phyloP scores from a whole-genome alignment of 108 stramenopile species.

The Cyclotella kingstonii region DNA sequence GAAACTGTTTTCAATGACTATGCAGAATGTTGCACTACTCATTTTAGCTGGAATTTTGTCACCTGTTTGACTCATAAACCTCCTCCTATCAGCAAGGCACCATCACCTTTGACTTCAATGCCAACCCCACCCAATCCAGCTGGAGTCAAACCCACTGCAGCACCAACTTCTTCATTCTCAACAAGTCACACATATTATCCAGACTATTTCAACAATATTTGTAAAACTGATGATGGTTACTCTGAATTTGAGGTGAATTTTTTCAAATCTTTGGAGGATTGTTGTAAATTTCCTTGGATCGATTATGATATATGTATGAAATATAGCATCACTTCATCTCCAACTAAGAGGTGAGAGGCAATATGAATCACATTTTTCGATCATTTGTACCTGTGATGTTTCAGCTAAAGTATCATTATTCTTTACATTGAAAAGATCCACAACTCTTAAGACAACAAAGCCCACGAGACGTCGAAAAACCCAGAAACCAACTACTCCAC shows the following conservation, averaged over 20 bases:
- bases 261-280: conserved; percentile 23
- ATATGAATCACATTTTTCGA: too few relatives aligned
- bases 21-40: conserved; percentile 1
- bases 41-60: background rate
- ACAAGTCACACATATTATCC: conserved; percentile 9
- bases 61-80: background rate
- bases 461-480: background rate
- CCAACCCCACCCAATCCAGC: background rate
- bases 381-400: background rate
- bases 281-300: conserved; percentile 30
- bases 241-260: conserved; percentile 22
- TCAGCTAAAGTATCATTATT: background rate
- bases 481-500: background rate
- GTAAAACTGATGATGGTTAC: background rate
- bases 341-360: conserved; percentile 7
- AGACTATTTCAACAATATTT: conserved; percentile 5
- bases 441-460: background rate
- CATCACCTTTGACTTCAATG: background rate
- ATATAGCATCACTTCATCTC: conserved; percentile 1
- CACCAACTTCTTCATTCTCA: too few relatives aligned
- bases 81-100: background rate
- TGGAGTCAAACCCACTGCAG: background rate
- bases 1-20: background rate
- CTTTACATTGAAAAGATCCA: too few relatives aligned
- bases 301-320: conserved; percentile 13